phyloP scores from a whole-genome alignment of 2,329 filamentous ascomycete genomes.

The Phyllosticta citriasiana region DNA sequence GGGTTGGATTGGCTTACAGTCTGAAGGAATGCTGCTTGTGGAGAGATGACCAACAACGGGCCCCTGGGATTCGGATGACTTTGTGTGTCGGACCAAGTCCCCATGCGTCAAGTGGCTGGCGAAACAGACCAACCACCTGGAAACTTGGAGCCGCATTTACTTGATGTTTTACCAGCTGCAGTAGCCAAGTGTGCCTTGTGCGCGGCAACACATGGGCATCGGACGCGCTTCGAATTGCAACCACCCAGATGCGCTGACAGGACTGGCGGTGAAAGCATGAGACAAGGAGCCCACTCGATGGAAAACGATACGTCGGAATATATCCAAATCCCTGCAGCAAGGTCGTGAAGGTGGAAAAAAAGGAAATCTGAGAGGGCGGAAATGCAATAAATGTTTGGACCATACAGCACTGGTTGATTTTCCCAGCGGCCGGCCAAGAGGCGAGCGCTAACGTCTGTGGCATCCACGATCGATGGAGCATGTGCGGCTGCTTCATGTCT shows the following conservation, averaged over 20 bases:
- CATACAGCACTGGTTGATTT: neutral
- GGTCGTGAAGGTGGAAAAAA: neutral
- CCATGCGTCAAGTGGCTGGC: neutral
- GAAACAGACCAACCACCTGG: neutral
- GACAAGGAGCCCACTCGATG: neutral
- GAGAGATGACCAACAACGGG: neutral
- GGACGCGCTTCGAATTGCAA: neutral
- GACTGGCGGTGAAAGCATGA: neutral
- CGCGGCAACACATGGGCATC: neutral
- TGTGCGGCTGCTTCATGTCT: neutral
- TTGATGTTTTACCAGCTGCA: neutral
- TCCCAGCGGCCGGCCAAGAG: neutral
- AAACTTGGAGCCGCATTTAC: neutral
- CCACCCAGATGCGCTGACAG: neutral
- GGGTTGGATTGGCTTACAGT: neutral
- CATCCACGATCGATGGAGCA: neutral
- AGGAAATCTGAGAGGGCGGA: neutral
- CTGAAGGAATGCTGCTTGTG: neutral
- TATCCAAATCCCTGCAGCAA: neutral
- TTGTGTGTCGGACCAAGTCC: neutral
- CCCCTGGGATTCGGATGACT: neutral
- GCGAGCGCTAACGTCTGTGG: neutral
- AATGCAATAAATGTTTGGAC: neutral
- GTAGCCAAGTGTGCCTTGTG: neutral
- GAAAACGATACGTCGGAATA: neutral